These are phyloP conservation scores for Ochromonas danica DNA, from an alignment of 108 stramenopile genomes.

Conservation along the genomic window DNA sequence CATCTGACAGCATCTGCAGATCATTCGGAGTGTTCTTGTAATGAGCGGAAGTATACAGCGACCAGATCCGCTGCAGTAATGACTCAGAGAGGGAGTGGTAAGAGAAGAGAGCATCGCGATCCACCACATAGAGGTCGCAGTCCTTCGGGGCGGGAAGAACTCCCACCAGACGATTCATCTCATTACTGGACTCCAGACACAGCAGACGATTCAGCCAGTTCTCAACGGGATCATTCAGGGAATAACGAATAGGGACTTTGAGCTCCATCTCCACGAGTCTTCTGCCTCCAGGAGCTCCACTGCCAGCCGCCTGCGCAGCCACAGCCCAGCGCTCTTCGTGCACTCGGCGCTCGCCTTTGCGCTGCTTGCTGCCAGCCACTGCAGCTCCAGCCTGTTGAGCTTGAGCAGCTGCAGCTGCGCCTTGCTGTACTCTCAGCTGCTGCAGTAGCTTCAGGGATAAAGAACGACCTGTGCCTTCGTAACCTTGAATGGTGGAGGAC, in stretches of 20 bases:
- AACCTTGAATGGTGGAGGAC: conserved; percentile 95
- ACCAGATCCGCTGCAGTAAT: conserved; percentile 92
- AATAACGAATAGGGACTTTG: conserved; percentile 92
- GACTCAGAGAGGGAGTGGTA: conserved; percentile 96
- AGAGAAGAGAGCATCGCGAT: conserved; percentile 96
- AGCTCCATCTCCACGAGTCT: conserved; percentile 76
- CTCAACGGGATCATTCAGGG: conserved; percentile 83
- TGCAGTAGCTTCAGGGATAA: conserved; percentile 94
- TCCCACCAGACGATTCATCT: conserved; percentile 48
- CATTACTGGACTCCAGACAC: conserved; percentile 76
- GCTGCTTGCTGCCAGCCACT: conserved; percentile 29
- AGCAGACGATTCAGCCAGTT: conserved; percentile 88
- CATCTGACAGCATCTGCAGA: conserved; percentile 95
- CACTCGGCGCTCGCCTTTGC: conserved; percentile 77
- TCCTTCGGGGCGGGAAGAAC: conserved; percentile 86
- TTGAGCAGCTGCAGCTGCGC: conserved; percentile 43
- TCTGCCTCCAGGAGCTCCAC: conserved; percentile 33
- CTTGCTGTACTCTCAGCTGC: conserved; percentile 72
- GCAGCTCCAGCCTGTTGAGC: conserved; percentile 38
- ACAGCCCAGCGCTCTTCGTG: conserved; percentile 51
- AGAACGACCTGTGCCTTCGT: conserved; percentile 97
- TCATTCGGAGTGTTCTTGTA: conserved; percentile 99
- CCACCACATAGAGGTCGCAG: conserved; percentile 93
- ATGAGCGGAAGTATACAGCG: conserved; percentile 94
- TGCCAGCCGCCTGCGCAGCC: conserved; percentile 47